Evolutionary conservation across 768 basidiomycete genomes (phyloP), one percentile per base, ranked within the genome.

Genomic region (Scleroderma citrinum): DNA sequence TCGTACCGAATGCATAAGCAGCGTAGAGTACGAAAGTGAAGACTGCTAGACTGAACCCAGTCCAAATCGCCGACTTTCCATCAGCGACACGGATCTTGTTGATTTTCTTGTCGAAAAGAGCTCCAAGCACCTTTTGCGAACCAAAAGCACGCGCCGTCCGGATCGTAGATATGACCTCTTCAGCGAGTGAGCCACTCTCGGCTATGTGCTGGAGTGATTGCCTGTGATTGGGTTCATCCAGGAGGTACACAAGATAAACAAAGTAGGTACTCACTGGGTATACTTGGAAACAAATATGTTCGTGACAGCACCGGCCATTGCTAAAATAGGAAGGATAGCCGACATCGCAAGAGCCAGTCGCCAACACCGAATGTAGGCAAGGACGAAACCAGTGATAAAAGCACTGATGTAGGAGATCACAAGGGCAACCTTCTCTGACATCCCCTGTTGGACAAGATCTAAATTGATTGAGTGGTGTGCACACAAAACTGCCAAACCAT

Each of bases 61-160:
- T 73, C 66, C 72, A 76, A 16, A 79, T 52, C 0, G 86, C 78
- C 37, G 80, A 73, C 62, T 79, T 83, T 46, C 76, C 59, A 54
- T 87, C 81, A 5, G 78, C 71, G 2, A 50, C 52, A 32, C 73
- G 71, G 8, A 87, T 78, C 51, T 71, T 58, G 19, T 72, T 65
- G 54, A 92, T 77, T 50, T 79, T 76, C 2, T 37, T 55, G 60
- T 91, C 78, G 64, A 95, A 98, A 17, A 89, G 66, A 5, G 56
- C 55, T 2, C 80, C 59, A 37, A 98, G 72, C 26, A 74, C 75
- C 7, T 61, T 69, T 66, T 92, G 88, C 0, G 83, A 85, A 34
- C 91, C 92, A 57, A 98, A 98, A 0, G 94, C 93, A 51, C 95
- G 89, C 3, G 89, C 82, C 1, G 91, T 94, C 17, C 93, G 83